phyloP scores from a whole-genome alignment of 164 flowering plant genomes.

The Piper longum region DNA sequence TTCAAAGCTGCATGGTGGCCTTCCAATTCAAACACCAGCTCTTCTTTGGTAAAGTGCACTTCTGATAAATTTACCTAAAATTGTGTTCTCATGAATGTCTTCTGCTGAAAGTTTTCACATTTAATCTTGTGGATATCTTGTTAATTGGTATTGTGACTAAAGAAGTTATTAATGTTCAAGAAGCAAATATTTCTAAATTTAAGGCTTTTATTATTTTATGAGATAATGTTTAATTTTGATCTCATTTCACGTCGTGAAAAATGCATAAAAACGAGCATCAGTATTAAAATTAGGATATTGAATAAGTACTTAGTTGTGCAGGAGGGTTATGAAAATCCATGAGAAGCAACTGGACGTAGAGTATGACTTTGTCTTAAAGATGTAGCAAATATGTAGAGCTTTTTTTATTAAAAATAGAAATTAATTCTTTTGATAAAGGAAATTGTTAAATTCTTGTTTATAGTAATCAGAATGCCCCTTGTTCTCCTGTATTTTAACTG shows the following conservation, averaged over 20 bases:
- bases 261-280: no score
- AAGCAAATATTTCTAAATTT: background rate
- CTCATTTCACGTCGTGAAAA: no score
- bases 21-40: background rate
- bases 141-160: background rate
- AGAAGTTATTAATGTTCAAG: background rate
- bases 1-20: constrained; percentile 13
- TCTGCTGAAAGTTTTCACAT: background rate
- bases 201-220: background rate
- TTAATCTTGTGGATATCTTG: background rate
- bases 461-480: background rate
- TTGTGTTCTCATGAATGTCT: background rate
- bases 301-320: no score
- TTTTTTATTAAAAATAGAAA: no score
- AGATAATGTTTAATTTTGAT: background rate
- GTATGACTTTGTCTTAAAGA: no score
- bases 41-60: background rate
- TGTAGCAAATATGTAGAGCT: no score
- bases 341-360: no score
- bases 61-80: no score
- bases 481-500: background rate
- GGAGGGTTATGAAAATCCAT: no score
- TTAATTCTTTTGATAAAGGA: no score
- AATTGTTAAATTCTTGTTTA: no score
- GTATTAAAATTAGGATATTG: no score